Conservation (phyloP, 106 monocot genomes). For the Allium fistulosum region DNA sequence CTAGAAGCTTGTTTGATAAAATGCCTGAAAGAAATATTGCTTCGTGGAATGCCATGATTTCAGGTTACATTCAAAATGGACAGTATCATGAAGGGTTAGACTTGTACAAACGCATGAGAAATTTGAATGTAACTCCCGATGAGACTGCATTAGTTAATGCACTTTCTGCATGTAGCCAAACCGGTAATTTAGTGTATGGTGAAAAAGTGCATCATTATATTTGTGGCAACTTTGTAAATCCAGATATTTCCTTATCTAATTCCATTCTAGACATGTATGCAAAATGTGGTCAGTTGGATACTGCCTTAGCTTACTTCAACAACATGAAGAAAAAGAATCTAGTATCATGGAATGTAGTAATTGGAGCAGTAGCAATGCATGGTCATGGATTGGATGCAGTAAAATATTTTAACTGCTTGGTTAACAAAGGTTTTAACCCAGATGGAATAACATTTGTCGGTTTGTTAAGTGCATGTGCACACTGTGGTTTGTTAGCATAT, state of each 20-base stretch:
- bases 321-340: slow-evolving; percentile 25
- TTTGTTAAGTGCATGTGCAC: slow-evolving; percentile 54
- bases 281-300: slow-evolving; percentile 40
- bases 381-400: slow-evolving; percentile 44
- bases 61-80: slow-evolving; percentile 33
- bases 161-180: slow-evolving; percentile 49
- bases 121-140: slow-evolving; percentile 34
- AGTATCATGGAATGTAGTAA: slow-evolving; percentile 70
- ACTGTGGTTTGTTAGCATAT: slow-evolving; percentile 41
- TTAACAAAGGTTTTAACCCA: slow-evolving; percentile 22
- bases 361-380: slow-evolving; percentile 52
- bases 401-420: slow-evolving; percentile 33
- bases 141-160: slow-evolving; percentile 31
- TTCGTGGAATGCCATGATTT: slow-evolving; percentile 73
- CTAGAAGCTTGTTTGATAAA: slow-evolving; percentile 38
- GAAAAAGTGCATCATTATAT: slow-evolving; percentile 33
- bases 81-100: slow-evolving; percentile 24
- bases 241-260: slow-evolving; percentile 24
- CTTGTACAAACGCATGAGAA: slow-evolving; percentile 37
- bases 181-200: slow-evolving; percentile 40
- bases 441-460: slow-evolving; percentile 58
- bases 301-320: slow-evolving; percentile 33
- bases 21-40: slow-evolving; percentile 43
- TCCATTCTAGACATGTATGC: slow-evolving; percentile 62
- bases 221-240: slow-evolving; percentile 13